Evolutionary conservation across 2,329 filamentous ascomycete species (phyloP), one percentile per base, ranked within the genome.

Genomic region (Capronia americana): DNA sequence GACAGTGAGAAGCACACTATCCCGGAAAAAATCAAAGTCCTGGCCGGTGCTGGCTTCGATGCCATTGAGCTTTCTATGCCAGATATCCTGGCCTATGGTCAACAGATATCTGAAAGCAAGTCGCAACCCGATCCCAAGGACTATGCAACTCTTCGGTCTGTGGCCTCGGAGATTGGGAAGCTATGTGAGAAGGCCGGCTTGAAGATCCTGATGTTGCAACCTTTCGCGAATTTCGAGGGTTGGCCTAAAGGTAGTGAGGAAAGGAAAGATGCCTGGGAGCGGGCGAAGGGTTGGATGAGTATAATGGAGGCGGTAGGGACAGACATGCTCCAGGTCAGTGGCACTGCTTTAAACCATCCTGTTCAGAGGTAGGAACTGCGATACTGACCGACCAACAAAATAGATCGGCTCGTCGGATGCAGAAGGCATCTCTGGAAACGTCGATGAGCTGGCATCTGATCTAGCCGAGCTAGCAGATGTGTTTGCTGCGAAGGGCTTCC

Each of bases 201-300:
- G 1, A 79, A 83, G 41, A 84, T 93, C 63, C 83, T 93, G 75
- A 89, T 92, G 81, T 77, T 93, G 5, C 90, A 93, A 73, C 90
- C 90, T 0, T 93, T 93, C 72, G 80, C 87, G 17, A 91, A 92
- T 72, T 92, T 92, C 65, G 90, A 93, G 72, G 91, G 90, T 1
- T 93, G 90, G 90, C 79, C 83, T 0, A 80, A 81, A 48, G 86
- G 81, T 0, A 86, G 85, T 1, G 46, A 58, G 14, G 85, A 90
- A 74, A 80, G 89, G 3, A 77, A 85, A 4, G 85, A 90, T 59
- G 89, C 88, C 0, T 90, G 90, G 69, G 77, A 79, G 0, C 82
- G 88, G 26, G 90, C 88, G 0, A 78, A 76, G 6, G 89, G 88
- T 0, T 93, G 90, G 90, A 85, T 90, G 57, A 78, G 83, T 8